These are phyloP conservation scores for Coemansia aciculifera DNA, from an alignment of 192 early-diverging fungal species.

Conservation along the genomic window DNA sequence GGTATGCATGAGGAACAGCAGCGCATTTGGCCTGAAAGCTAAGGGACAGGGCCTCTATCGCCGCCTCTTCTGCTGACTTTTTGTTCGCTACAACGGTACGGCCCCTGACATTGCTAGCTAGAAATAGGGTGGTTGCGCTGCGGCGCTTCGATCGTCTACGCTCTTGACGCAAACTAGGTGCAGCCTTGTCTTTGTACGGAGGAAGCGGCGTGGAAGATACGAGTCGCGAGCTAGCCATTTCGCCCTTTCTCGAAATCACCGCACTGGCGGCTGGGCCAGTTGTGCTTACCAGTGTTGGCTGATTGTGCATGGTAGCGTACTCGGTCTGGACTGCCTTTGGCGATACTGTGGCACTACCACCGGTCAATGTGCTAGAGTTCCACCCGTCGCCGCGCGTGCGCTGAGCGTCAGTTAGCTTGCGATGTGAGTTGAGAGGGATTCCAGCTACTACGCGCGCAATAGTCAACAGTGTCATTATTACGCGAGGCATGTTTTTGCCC, in stretches of 20 bases:
- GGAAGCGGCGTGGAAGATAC: not conserved
- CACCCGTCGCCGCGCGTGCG: conserved; percentile 39
- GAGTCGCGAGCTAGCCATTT: not conserved
- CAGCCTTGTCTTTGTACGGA: conserved; percentile 7
- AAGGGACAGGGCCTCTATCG: conserved; percentile 17
- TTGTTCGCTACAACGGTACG: conserved; percentile 16
- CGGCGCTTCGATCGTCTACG: conserved; percentile 46
- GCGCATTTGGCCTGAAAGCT: not conserved
- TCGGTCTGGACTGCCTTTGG: conserved; percentile 13
- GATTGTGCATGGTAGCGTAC: conserved; percentile 29
- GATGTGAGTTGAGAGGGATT: conserved; percentile 49
- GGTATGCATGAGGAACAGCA: not conserved
- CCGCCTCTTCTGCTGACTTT: conserved; percentile 33
- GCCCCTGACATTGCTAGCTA: conserved; percentile 15
- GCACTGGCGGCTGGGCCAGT: not conserved
- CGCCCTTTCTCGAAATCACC: not conserved
- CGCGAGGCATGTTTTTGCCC: conserved; percentile 75
- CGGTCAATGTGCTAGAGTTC: conserved; percentile 46
- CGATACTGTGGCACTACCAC: conserved; percentile 10
- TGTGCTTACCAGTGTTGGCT: conserved; percentile 36
- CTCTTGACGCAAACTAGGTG: conserved; percentile 28
- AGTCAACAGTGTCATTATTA: conserved; percentile 73
- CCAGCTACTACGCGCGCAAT: conserved; percentile 64
- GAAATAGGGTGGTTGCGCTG: conserved; percentile 47
- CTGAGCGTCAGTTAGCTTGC: conserved; percentile 34